A percentile compares a stretch with the other conserved stretches of the same genome.
Evolutionary conservation across 176 grass and related monocot species (phyloP).

Genomic region (Aegilops bicornis): DNA sequence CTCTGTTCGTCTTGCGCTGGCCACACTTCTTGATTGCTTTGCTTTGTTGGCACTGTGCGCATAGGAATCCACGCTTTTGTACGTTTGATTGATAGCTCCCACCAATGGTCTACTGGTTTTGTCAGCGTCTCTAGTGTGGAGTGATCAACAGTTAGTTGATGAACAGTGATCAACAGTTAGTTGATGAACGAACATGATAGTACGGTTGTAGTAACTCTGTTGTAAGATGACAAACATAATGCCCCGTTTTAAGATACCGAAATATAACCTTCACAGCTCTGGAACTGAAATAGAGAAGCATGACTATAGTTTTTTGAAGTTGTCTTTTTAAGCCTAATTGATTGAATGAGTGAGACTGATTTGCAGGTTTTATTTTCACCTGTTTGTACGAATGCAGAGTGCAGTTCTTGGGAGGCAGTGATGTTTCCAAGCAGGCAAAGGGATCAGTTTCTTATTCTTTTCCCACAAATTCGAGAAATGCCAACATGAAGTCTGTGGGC

Average conservation of each 20-base stretch:
- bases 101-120: not conserved
- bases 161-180: not conserved
- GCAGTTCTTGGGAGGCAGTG: conserved; percentile 12
- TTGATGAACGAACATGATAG: not conserved
- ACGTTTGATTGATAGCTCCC: not conserved
- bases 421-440: conserved; percentile 25
- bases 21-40: not conserved
- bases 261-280: not conserved
- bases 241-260: not conserved
- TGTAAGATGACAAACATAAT: not conserved
- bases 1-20: not conserved
- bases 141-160: not conserved
- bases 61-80: not conserved
- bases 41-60: not conserved
- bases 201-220: not conserved
- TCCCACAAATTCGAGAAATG: conserved; percentile 25
- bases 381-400: conserved; percentile 29
- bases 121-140: not conserved
- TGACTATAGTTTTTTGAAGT: not conserved
- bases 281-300: not conserved
- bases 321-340: not conserved
- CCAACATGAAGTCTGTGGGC: conserved; percentile 14
- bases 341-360: not conserved
- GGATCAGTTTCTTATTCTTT: conserved; percentile 4
- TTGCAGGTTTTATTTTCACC: not conserved